Evolutionary conservation across 306 rosid species (phyloP).

Genomic region (Styphnolobium japonicum): DNA sequence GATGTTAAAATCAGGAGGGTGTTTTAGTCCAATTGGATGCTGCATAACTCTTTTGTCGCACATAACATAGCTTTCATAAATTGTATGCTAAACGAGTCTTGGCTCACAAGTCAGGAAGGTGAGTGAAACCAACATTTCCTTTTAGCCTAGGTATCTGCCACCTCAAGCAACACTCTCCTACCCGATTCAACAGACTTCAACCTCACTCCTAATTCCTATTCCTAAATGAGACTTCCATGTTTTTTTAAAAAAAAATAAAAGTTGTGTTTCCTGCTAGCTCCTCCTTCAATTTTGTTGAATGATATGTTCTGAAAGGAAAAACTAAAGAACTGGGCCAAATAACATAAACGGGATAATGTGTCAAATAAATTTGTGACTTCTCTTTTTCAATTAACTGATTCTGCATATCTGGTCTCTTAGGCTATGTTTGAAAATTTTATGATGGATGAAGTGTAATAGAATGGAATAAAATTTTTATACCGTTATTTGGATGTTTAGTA

Average conservation of each 20-base stretch:
- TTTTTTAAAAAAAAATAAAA: background rate
- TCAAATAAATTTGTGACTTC: too few relatives aligned
- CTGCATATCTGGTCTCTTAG: too few relatives aligned
- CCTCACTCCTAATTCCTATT: constrained; percentile 66
- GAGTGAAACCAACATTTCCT: constrained; percentile 49
- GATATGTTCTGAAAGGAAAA: background rate
- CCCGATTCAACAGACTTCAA: constrained; percentile 52
- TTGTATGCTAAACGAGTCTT: constrained; percentile 30
- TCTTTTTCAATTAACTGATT: too few relatives aligned
- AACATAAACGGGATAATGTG: too few relatives aligned
- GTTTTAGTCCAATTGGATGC: constrained; percentile 26
- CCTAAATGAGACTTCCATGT: constrained; percentile 7
- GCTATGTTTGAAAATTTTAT: too few relatives aligned
- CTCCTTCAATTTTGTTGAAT: background rate
- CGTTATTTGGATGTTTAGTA: too few relatives aligned
- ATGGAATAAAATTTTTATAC: too few relatives aligned
- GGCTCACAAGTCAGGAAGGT: constrained; percentile 62
- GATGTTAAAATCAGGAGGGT: constrained; percentile 29
- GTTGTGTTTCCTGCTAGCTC: background rate
- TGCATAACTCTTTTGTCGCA: background rate
- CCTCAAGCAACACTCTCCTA: constrained; percentile 70
- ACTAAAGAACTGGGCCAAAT: background rate
- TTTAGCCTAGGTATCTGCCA: constrained; percentile 40
- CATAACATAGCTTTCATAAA: background rate
- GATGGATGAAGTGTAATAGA: too few relatives aligned